Evolutionary conservation across 2,329 filamentous ascomycete species (phyloP).

Genomic region (Didymella exigua): DNA sequence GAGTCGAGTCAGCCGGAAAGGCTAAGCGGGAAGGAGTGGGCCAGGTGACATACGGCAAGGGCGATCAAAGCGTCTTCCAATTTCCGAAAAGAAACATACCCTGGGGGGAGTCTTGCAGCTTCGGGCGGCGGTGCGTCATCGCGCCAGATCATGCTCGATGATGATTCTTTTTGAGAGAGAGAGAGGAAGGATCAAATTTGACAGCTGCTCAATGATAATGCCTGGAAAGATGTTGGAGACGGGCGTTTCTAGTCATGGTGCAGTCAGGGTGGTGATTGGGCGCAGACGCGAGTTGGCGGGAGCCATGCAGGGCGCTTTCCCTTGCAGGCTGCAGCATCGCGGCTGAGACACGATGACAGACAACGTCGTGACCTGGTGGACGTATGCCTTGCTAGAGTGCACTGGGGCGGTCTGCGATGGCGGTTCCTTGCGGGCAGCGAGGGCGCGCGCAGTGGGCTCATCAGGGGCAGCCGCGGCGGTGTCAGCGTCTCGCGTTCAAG

Average conservation of each 20-base stretch:
- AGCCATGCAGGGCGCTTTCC: conserved; percentile 26
- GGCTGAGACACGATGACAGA: conserved; percentile 25
- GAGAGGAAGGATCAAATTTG: background rate
- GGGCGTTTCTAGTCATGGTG: conserved; percentile 15
- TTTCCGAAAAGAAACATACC: conserved; percentile 32
- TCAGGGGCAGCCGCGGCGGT: conserved; percentile 7
- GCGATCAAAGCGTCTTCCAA: conserved; percentile 33
- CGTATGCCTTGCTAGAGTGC: conserved; percentile 2
- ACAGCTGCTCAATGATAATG: background rate
- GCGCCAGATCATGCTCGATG: background rate
- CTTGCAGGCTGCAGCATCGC: conserved; percentile 26
- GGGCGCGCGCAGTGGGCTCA: conserved; percentile 1
- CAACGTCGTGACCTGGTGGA: conserved; percentile 9
- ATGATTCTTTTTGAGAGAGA: background rate
- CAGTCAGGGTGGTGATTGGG: conserved; percentile 17
- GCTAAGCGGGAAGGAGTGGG: conserved; percentile 16
- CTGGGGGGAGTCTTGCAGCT: background rate
- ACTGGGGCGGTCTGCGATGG: background rate
- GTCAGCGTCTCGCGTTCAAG: background rate
- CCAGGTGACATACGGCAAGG: conserved; percentile 29
- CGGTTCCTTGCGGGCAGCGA: conserved; percentile 3
- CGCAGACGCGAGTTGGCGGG: conserved; percentile 15
- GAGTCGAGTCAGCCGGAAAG: background rate
- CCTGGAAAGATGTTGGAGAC: background rate
- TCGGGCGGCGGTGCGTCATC: conserved; percentile 4